Conservation (phyloP, 306 rosid genomes). For the Delonix regia region DNA sequence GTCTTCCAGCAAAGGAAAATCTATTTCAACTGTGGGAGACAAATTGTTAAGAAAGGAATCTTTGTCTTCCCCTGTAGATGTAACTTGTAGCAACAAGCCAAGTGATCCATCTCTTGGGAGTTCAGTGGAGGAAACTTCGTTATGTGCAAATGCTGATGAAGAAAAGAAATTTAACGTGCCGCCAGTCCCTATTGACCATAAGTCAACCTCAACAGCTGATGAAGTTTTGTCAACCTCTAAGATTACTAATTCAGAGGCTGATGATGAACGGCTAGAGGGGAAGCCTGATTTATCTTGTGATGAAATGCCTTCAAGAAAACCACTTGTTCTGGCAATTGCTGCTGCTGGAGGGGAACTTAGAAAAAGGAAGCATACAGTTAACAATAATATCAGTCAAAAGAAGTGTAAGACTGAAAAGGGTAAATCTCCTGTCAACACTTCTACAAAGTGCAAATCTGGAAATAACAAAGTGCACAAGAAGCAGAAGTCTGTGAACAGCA, state of each 20-base stretch:
- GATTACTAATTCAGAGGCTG: slow-evolving; percentile 50
- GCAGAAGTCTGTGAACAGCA: slow-evolving; percentile 60
- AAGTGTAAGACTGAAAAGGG: slow-evolving; percentile 74
- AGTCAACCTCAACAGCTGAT: slow-evolving; percentile 50
- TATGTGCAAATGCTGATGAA: slow-evolving; percentile 55
- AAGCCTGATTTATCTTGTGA: slow-evolving; percentile 54
- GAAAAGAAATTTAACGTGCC: slow-evolving; percentile 52
- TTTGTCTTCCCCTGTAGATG: slow-evolving; percentile 50
- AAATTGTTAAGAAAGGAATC: slow-evolving; percentile 56
- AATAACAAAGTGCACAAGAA: slow-evolving; percentile 61
- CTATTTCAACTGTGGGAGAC: slow-evolving; percentile 54
- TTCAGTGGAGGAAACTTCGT: slow-evolving; percentile 57
- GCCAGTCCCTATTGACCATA: slow-evolving; percentile 48
- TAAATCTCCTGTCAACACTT: slow-evolving; percentile 45
- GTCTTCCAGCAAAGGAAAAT: slow-evolving; percentile 79
- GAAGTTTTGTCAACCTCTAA: slow-evolving; percentile 60
- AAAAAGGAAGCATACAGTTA: slow-evolving; percentile 69
- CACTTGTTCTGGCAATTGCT: slow-evolving; percentile 72
- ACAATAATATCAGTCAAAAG: slow-evolving; percentile 54
- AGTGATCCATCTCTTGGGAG: slow-evolving; percentile 52
- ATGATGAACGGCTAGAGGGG: slow-evolving; percentile 52
- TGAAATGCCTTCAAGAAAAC: slow-evolving; percentile 51
- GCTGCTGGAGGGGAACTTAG: slow-evolving; percentile 54
- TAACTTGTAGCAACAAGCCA: slow-evolving; percentile 56
- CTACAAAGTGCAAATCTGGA: slow-evolving; percentile 56